Percentiles rank a stretch among this genome's conserved stretches.
These are phyloP conservation scores for Cytospora schulzeri DNA, from an alignment of 2,329 filamentous ascomycete genomes.

Conservation along the genomic window DNA sequence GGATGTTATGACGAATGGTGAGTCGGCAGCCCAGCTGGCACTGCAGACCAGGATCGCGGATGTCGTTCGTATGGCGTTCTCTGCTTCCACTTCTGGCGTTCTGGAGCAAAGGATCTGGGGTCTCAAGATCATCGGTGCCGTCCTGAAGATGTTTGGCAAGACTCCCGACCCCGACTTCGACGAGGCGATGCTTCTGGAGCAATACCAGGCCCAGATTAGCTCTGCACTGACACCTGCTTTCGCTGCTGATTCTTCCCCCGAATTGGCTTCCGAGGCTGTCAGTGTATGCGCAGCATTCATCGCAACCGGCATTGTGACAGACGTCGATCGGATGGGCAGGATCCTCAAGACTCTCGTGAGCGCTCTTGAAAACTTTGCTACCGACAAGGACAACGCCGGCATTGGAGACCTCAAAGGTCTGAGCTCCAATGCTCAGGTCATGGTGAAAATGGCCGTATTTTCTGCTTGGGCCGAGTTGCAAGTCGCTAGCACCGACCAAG, in stretches of 20 bases:
- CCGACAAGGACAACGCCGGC: conserved; percentile 75
- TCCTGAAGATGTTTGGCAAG: conserved; percentile 94
- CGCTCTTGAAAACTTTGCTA: conserved; percentile 88
- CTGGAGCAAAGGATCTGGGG: conserved; percentile 88
- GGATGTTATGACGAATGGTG: conserved; percentile 75
- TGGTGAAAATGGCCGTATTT: conserved; percentile 97
- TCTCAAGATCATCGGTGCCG: conserved; percentile 88
- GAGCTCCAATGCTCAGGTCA: conserved; percentile 93
- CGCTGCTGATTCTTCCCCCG: conserved; percentile 91
- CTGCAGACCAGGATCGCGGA: conserved; percentile 86
- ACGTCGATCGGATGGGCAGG: conserved; percentile 97
- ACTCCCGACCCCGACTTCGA: conserved; percentile 95
- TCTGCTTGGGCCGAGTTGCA: conserved; percentile 97
- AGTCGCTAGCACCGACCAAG: conserved; percentile 89
- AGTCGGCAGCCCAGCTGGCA: conserved; percentile 74
- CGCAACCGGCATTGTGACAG: conserved; percentile 93
- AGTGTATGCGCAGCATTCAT: conserved; percentile 99
- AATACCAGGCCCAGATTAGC: conserved; percentile 98
- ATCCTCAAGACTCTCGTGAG: conserved; percentile 92
- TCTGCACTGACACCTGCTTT: conserved; percentile 96
- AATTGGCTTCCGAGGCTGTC: conserved; percentile 92
- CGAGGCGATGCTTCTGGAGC: conserved; percentile 94
- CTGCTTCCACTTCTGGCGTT: conserved; percentile 91
- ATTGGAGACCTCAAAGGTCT: conserved; percentile 93
- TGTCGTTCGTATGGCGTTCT: conserved; percentile 95